Conservation (phyloP, 192 early-diverging fungal species). For the Dimargaris xerosporica region DNA sequence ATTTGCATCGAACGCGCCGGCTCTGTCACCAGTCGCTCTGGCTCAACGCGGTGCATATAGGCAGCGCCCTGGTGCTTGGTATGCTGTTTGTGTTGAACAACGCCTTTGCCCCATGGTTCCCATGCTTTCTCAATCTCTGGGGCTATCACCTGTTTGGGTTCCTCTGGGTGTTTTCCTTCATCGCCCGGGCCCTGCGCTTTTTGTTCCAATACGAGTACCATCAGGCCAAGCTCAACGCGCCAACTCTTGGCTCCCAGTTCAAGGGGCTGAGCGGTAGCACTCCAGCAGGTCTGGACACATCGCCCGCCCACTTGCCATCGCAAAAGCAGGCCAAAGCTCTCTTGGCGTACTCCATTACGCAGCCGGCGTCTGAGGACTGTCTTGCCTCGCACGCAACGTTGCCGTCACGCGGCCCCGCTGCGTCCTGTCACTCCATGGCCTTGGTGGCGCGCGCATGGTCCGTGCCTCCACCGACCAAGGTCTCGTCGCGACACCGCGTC, state of each 20-base stretch:
- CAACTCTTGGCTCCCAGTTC: not conserved
- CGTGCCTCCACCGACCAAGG: not conserved
- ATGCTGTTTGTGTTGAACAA: not conserved
- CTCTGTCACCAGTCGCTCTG: not conserved
- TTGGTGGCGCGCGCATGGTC: not conserved
- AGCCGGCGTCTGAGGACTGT: not conserved
- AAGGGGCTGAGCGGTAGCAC: too few species aligned
- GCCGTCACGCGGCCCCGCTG: not conserved
- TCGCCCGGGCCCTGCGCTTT: constrained; percentile 10
- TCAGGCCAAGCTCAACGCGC: constrained; percentile 8
- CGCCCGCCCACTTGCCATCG: not conserved
- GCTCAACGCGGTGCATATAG: constrained; percentile 4
- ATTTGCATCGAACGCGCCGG: not conserved
- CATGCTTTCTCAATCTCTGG: constrained; percentile 9
- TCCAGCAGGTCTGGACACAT: constrained; percentile 1
- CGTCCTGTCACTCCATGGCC: not conserved
- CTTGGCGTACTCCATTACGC: not conserved
- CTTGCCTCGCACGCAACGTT: not conserved
- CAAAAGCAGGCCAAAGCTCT: not conserved
- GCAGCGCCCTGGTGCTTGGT: not conserved
- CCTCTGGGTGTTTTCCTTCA: constrained; percentile 12
- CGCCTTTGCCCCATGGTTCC: constrained; percentile 3
- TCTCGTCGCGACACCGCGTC: not conserved
- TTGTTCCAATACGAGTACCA: constrained; percentile 13
- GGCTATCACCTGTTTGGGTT: not conserved